Conservation (phyloP, 495 filamentous ascomycete genomes). For the Staphylotrichum longicolle region DNA sequence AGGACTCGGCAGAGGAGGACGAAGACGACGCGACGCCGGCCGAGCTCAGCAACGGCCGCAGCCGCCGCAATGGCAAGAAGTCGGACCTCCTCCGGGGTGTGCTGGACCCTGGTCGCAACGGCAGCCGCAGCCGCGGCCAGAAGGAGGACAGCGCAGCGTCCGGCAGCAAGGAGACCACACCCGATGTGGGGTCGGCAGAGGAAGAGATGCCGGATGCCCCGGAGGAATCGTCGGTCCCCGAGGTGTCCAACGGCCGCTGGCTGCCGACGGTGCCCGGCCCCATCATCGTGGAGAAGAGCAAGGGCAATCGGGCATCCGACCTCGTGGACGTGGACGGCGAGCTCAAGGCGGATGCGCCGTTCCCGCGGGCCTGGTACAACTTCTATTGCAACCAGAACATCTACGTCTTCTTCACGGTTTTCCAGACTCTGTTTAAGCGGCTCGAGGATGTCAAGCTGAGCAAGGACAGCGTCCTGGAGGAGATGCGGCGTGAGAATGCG, state of each 20-base stretch:
- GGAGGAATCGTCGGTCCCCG: conserved; percentile 46
- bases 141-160: conserved; percentile 71
- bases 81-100: conserved; percentile 81
- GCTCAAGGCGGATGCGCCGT: conserved; percentile 74
- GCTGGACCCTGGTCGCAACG: conserved; percentile 72
- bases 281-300: conserved; percentile 43
- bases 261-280: conserved; percentile 48
- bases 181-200: conserved; percentile 70
- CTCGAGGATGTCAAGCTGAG: conserved; percentile 76
- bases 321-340: conserved; percentile 55
- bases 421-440: conserved; percentile 82
- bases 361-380: conserved; percentile 72
- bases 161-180: conserved; percentile 82
- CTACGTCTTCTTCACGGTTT: conserved; percentile 88
- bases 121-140: conserved; percentile 56
- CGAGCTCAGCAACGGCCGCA: conserved; percentile 58
- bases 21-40: conserved; percentile 57
- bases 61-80: conserved; percentile 70
- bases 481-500: conserved; percentile 64
- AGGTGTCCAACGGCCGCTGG: conserved; percentile 58
- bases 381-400: conserved; percentile 88
- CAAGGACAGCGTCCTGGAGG: conserved; percentile 66
- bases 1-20: conserved; percentile 65
- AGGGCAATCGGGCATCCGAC: conserved; percentile 37
- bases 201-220: conserved; percentile 59